A percentile compares a stretch with the other conserved stretches of the same genome.
Conservation (phyloP, 23 red algal species). For the Gracilariopsis chorda region DNA sequence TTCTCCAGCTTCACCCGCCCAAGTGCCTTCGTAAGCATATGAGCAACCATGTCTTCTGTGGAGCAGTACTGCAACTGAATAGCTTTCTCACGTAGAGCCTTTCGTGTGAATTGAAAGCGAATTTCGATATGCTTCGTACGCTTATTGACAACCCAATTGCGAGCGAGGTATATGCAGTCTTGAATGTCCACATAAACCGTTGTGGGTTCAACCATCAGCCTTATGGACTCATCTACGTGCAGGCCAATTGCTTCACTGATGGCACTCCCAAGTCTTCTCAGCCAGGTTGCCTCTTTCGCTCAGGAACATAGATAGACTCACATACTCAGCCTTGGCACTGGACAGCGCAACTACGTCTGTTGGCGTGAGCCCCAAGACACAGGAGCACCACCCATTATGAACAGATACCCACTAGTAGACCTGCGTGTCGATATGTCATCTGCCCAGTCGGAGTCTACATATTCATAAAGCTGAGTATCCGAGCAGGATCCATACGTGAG, state of each 20-base stretch:
- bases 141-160: neutral
- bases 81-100: slow-evolving; percentile 3
- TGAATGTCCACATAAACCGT: slow-evolving; percentile 4
- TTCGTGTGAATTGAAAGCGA: neutral
- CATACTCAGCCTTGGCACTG: slow-evolving; percentile 26
- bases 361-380: slow-evolving; percentile 20
- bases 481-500: neutral
- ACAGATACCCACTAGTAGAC: neutral
- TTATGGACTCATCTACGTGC: neutral
- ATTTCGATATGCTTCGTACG: neutral
- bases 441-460: slow-evolving; percentile 12
- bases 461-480: neutral
- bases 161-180: slow-evolving; percentile 1
- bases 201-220: neutral
- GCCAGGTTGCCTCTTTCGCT: slow-evolving; percentile 1
- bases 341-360: slow-evolving; percentile 36
- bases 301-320: slow-evolving; percentile 16
- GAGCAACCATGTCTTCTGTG: neutral
- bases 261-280: neutral
- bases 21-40: neutral
- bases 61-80: neutral
- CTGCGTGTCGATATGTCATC: neutral
- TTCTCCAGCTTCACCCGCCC: neutral
- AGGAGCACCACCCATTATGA: neutral
- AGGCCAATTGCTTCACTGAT: neutral